These are phyloP conservation scores for Leccinum subgranulosum DNA, from an alignment of 768 basidiomycete species.

Conservation along the genomic window DNA sequence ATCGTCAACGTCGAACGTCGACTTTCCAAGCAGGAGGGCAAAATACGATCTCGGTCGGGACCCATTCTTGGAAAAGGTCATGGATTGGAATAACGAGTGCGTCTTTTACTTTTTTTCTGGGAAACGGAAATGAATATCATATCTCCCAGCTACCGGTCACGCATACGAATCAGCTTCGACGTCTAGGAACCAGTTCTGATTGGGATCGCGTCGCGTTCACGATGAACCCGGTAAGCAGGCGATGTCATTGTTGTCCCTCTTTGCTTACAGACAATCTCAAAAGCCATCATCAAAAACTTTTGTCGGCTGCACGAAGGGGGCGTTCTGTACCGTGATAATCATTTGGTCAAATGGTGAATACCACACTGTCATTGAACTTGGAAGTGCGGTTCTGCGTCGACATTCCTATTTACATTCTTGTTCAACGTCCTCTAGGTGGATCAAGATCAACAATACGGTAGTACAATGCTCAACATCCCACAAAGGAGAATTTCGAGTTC, in stretches of 20 bases:
- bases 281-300: constrained; percentile 90
- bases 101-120: too few species aligned
- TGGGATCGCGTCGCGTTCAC: constrained; percentile 52
- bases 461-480: too few species aligned
- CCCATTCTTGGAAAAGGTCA: constrained; percentile 77
- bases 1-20: constrained; percentile 78
- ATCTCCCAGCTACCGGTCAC: constrained; percentile 71
- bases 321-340: constrained; percentile 90
- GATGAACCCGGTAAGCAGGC: constrained; percentile 72
- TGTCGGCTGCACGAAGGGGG: constrained; percentile 89
- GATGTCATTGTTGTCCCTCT: background rate
- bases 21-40: constrained; percentile 73
- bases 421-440: background rate
- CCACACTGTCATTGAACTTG: constrained; percentile 41
- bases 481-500: too few species aligned
- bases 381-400: constrained; percentile 54
- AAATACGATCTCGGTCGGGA: constrained; percentile 95
- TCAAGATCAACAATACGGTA: too few species aligned
- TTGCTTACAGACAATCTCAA: constrained; percentile 53
- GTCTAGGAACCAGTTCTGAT: constrained; percentile 52
- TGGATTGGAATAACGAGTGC: constrained; percentile 96
- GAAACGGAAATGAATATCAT: background rate
- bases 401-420: background rate
- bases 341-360: constrained; percentile 89
- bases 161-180: constrained; percentile 86